A percentile compares a stretch with the other conserved stretches of the same genome.
These are phyloP conservation scores for Glutinoglossum americanum DNA, from an alignment of 495 filamentous ascomycete genomes.

Conservation along the genomic window DNA sequence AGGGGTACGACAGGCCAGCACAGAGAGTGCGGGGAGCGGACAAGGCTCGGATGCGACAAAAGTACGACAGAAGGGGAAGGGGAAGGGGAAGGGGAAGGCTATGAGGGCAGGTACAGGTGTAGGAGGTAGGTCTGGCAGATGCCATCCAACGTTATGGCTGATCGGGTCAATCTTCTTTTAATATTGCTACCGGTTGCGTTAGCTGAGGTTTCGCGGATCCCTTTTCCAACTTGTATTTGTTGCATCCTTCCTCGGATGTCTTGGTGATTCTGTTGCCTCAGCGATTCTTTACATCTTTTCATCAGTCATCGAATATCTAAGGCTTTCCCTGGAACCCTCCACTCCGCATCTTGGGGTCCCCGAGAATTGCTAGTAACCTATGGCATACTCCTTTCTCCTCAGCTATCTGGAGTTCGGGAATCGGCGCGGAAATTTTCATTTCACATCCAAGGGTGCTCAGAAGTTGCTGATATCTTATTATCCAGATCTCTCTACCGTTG, in stretches of 20 bases:
- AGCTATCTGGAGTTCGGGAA: too few species aligned
- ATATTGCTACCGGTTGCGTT: too few species aligned
- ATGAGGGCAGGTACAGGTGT: background rate
- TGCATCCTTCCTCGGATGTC: background rate
- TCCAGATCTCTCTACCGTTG: conserved; percentile 18
- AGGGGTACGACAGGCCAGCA: conserved; percentile 15
- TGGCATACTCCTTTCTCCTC: too few species aligned
- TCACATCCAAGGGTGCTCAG: too few species aligned
- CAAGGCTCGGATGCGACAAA: conserved; percentile 4
- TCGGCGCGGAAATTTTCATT: too few species aligned
- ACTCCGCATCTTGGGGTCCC: too few species aligned
- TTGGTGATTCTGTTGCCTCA: background rate
- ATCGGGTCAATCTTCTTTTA: background rate
- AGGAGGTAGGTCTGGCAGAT: background rate
- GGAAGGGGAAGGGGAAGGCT: conserved; percentile 4
- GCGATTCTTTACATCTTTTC: too few species aligned
- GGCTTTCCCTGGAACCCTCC: too few species aligned
- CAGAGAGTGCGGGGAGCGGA: conserved; percentile 12
- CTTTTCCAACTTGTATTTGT: too few species aligned
- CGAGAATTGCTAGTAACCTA: too few species aligned
- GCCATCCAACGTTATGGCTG: background rate
- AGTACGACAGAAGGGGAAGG: conserved; percentile 5
- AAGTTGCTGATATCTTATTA: background rate
- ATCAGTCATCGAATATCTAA: conserved; percentile 1
- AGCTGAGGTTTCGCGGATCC: too few species aligned